These are phyloP conservation scores for Lablab purpureus DNA, from an alignment of 306 rosid genomes.

Conservation along the genomic window DNA sequence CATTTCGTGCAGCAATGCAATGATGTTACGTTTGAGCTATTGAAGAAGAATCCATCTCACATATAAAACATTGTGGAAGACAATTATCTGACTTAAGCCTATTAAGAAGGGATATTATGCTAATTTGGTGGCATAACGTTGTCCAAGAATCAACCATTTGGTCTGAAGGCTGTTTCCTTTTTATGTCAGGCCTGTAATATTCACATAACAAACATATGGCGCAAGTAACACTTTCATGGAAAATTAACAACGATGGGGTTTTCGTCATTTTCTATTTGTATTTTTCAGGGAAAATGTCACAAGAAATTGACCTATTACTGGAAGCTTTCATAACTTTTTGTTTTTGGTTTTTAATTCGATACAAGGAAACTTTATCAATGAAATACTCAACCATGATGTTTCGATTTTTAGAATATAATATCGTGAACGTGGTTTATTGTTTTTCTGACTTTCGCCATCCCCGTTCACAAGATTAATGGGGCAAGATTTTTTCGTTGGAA, in stretches of 20 bases:
- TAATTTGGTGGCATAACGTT: constrained; percentile 35
- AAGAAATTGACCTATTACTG: constrained; percentile 44
- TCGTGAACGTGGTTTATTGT: constrained; percentile 30
- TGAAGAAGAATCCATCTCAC: constrained; percentile 23
- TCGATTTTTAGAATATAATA: constrained; percentile 29
- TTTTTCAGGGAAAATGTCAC: not conserved
- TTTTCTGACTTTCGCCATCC: constrained; percentile 9
- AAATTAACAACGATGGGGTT: constrained; percentile 8
- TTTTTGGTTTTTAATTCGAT: constrained; percentile 37
- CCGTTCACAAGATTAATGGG: constrained; percentile 8
- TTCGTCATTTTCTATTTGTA: constrained; percentile 32
- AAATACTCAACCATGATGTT: constrained; percentile 36
- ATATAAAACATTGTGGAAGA: not conserved
- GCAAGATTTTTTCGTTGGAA: not conserved
- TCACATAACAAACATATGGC: constrained; percentile 3
- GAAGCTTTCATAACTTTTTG: not conserved
- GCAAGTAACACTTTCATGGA: constrained; percentile 4
- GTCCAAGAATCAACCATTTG: constrained; percentile 21
- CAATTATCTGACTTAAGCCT: constrained; percentile 11
- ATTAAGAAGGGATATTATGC: constrained; percentile 31
- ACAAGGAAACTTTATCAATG: not conserved
- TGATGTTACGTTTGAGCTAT: constrained; percentile 48
- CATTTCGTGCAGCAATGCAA: constrained; percentile 45
- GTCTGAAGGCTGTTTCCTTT: constrained; percentile 16
- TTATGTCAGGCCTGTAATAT: constrained; percentile 30